These are phyloP conservation scores for Delitschia confertaspora DNA, from an alignment of 495 filamentous ascomycete genomes.

Conservation along the genomic window DNA sequence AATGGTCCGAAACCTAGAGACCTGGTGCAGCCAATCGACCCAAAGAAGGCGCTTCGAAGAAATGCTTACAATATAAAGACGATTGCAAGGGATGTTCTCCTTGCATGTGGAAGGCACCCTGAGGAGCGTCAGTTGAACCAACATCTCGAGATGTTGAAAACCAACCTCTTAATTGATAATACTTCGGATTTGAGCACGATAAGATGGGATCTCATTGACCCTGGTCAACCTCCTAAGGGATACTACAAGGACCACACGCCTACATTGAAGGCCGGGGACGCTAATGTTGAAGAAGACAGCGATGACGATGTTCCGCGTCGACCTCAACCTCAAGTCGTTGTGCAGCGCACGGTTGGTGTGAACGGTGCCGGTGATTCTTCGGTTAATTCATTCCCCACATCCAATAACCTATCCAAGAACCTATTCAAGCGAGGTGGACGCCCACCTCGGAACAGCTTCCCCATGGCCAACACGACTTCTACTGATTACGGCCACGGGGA, in stretches of 20 bases:
- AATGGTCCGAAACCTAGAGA: constrained; percentile 24
- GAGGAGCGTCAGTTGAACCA: constrained; percentile 48
- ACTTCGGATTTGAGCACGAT: constrained; percentile 52
- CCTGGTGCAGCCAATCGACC: constrained; percentile 40
- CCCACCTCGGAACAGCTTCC: constrained; percentile 17
- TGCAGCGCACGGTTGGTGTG: not conserved
- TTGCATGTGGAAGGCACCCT: constrained; percentile 53
- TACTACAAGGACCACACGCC: constrained; percentile 13
- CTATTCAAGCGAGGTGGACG: constrained; percentile 14
- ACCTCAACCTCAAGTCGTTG: not conserved
- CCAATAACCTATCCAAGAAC: constrained; percentile 16
- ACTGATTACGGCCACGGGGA: no score
- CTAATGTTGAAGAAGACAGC: constrained; percentile 30
- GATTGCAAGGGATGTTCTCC: constrained; percentile 57
- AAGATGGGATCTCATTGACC: constrained; percentile 61
- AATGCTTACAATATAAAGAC: constrained; percentile 50
- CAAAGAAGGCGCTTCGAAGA: constrained; percentile 39
- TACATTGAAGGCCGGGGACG: constrained; percentile 19
- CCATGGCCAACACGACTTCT: constrained; percentile 2
- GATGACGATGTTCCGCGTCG: constrained; percentile 9
- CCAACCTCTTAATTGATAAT: constrained; percentile 37
- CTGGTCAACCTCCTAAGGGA: constrained; percentile 28
- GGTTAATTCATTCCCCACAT: constrained; percentile 11
- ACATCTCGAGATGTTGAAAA: constrained; percentile 46
- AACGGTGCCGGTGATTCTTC: not conserved